Evolutionary conservation across 495 filamentous ascomycete species (phyloP).

Genomic region (Penicillium nucicola): DNA sequence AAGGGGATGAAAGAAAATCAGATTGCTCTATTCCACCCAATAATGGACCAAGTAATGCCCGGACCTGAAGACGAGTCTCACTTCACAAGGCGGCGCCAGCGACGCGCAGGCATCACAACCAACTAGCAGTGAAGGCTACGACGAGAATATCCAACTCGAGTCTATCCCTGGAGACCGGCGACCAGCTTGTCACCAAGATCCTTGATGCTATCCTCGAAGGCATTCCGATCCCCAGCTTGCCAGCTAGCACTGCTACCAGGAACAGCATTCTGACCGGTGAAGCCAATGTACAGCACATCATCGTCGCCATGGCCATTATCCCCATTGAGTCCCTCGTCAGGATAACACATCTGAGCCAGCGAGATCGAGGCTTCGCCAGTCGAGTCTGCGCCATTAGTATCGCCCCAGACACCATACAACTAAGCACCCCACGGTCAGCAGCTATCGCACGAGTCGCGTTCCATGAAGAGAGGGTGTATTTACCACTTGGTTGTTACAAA

Average conservation of each 20-base stretch:
- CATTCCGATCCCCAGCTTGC: slow-evolving; percentile 35
- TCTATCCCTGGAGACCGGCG: slow-evolving; percentile 9
- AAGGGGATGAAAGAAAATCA: too few species aligned
- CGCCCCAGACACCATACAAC: slow-evolving; percentile 67
- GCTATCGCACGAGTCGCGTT: too few species aligned
- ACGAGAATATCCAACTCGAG: too few species aligned
- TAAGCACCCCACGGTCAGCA: slow-evolving; percentile 10
- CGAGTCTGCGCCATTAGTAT: slow-evolving; percentile 53
- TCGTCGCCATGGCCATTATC: slow-evolving; percentile 47
- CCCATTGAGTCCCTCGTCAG: slow-evolving; percentile 36
- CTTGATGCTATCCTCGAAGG: slow-evolving; percentile 50
- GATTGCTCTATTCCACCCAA: too few species aligned
- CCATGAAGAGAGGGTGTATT: not conserved
- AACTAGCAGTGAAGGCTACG: too few species aligned
- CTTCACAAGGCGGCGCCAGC: too few species aligned
- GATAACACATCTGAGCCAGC: slow-evolving; percentile 57
- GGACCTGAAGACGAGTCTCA: too few species aligned
- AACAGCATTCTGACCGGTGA: slow-evolving; percentile 46
- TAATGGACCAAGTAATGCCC: too few species aligned
- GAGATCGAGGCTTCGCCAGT: slow-evolving; percentile 58
- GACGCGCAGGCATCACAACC: too few species aligned
- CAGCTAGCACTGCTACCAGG: slow-evolving; percentile 50
- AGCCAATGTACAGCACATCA: slow-evolving; percentile 56
- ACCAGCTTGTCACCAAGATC: slow-evolving; percentile 42
- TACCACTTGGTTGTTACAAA: slow-evolving; percentile 55